Evolutionary conservation across 495 filamentous ascomycete species (phyloP), one percentile per base, ranked within the genome.

Genomic region (Aspergillus sclerotiicarbonarius): DNA sequence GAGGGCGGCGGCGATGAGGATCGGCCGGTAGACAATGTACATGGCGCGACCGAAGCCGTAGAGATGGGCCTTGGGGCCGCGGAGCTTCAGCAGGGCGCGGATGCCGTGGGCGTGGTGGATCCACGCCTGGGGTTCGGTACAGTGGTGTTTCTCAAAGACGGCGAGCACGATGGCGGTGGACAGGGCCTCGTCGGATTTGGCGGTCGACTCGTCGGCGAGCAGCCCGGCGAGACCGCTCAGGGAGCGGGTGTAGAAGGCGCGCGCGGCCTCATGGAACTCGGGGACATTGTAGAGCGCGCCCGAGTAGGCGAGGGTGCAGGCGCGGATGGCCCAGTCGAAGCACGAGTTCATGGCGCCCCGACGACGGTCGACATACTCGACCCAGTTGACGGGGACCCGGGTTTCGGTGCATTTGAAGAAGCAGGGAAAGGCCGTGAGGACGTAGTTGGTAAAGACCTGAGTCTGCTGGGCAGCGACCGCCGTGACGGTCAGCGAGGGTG

Each of bases 21-120:
- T 67, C 35, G 67, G 67, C 12, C 73, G 71, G 53, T 62, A 74
- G 13, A 67, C 66, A 21, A 69, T 60, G 30, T 75, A 74, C 33
- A 74, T 55, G 21, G 63, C 56, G n/a, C 60, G 63, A 3, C 70
- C 73, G 37, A 75, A 73, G 0, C 71, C 73, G 9, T 58, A 46
- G 19, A 65, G 58, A 47, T 75, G 68, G 8, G 66, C 64, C 25
- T 58, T 47, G 6, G 69, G 65, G 0, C 73, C 72, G 13, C 75
- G 73, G 8, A 69, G 61, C 35, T 63, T 61, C 53, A 76, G 70
- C 31, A 75, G 56, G 4, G 66, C 62, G 18, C 66, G 66, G 19
- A 73, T 67, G n/a, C 75, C 75, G 6, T 65, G 56, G 6, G 71
- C 71, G 60, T 76, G 73, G 41, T 65, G 65, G 5, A 74, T 54